Evolutionary conservation across 768 basidiomycete genomes (phyloP), one percentile per base, ranked within the genome.

Genomic region (Termitomyces bulborhizus): DNA sequence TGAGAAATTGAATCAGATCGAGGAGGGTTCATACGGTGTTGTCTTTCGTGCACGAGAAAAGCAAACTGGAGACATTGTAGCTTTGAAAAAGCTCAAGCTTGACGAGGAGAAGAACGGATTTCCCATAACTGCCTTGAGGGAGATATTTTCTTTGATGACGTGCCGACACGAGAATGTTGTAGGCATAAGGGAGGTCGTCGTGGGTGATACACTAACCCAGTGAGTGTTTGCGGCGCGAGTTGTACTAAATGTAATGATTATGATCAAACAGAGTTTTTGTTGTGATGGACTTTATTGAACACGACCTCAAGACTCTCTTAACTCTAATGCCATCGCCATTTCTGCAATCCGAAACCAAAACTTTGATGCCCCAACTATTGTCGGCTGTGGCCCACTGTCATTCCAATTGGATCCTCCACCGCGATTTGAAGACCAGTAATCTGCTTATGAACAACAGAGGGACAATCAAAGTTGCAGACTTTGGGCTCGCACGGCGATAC

Each of bases 201-300:
- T 99, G 7, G 97, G 97, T 36, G 95, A 98, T 66, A 99, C 97
- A 2, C 74, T 99, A 68, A 98, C 97, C 57, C 96, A 99, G 97
- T 98, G 74, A 79, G 96, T 90, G 56, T 63, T 62, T 62, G 59
- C 53, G 58, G 65, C 62, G 64, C 62, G 60, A 50, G 61, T 45
- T 21, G 50, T 46, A 51, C 57, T 46, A 55, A 40, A 59, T 70
- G 56, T 63, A 51, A 68, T 71, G 66, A 67, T 63, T 59, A 16
- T 3, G 26, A 48, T 57, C 0, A 46, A 37, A 3, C 16, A 54
- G 97, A 76, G 93, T 98, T 43, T 99, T 95, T 70, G 95, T 99
- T 60, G 97, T 98, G 36, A 97, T 97, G 95, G 94, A 97, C 69
- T 99, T 99, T 67, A 96, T 99, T 67, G 97, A 99, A 71, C 97